These are phyloP conservation scores for Leucocoprinus sp. DNA, from an alignment of 768 basidiomycete species.

Conservation along the genomic window DNA sequence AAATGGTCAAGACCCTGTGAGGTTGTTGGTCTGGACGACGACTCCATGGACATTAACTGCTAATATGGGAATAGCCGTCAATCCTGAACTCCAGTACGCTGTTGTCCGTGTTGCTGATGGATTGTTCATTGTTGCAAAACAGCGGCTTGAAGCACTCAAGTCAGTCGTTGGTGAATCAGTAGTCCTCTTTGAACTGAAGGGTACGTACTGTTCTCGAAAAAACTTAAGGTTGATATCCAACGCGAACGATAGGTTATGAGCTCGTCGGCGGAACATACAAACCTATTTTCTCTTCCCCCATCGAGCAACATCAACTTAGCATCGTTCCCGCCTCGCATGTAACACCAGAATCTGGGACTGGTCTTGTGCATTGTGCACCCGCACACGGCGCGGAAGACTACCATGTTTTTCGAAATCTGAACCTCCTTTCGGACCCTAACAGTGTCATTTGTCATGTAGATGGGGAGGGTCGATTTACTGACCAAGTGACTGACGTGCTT, in stretches of 20 bases:
- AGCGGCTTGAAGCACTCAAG: conserved; percentile 34
- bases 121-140: conserved; percentile 42
- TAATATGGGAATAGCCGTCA: conserved; percentile 92
- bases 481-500: conserved; percentile 47
- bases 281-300: conserved; percentile 45
- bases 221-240: not conserved
- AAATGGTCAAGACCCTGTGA: conserved; percentile 25
- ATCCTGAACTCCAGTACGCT: conserved; percentile 63
- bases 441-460: conserved; percentile 78
- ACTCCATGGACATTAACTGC: conserved; percentile 96
- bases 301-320: conserved; percentile 19
- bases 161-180: conserved; percentile 30
- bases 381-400: conserved; percentile 95
- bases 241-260: conserved; percentile 29
- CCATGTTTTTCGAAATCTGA: conserved; percentile 53
- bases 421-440: conserved; percentile 35
- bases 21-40: conserved; percentile 89
- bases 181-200: conserved; percentile 28
- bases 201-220: conserved; percentile 19
- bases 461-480: conserved; percentile 60
- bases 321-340: conserved; percentile 73
- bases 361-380: conserved; percentile 92
- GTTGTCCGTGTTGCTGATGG: conserved; percentile 27
- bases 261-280: conserved; percentile 55
- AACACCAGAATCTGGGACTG: conserved; percentile 82